Evolutionary conservation across 352 stramenopile genomes (phyloP).

Genomic region (Blastocystis sp.): DNA sequence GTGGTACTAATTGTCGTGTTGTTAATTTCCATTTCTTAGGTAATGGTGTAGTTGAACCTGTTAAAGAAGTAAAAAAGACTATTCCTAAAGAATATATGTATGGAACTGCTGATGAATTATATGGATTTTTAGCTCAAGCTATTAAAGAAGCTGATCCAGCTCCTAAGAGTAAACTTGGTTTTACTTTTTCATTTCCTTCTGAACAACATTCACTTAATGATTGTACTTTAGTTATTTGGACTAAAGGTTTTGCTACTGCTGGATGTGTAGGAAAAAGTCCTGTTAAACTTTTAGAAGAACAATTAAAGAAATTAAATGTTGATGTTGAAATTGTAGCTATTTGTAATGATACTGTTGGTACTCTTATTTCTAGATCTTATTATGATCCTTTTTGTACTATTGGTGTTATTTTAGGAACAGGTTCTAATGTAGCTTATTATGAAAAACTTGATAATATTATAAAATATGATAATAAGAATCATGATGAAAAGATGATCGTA

Average conservation of each 20-base stretch:
- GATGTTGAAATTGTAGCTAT: conserved; percentile 40
- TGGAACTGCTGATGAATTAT: conserved; percentile 30
- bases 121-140: conserved; percentile 26
- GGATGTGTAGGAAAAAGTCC: conserved; percentile 42
- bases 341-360: conserved; percentile 46
- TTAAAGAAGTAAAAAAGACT: conserved; percentile 27
- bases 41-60: conserved; percentile 19
- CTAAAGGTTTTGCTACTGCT: conserved; percentile 41
- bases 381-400: conserved; percentile 38
- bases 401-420: conserved; percentile 45
- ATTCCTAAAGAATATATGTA: conserved; percentile 20
- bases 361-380: conserved; percentile 42
- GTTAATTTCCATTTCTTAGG: conserved; percentile 13
- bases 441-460: conserved; percentile 41
- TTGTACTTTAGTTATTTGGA: conserved; percentile 43
- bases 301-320: conserved; percentile 31
- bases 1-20: conserved; percentile 21
- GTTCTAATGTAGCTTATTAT: conserved; percentile 45
- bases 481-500: conserved; percentile 42
- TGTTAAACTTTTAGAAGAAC: conserved; percentile 38
- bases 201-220: conserved; percentile 40
- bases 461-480: conserved; percentile 34
- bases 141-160: conserved; percentile 1
- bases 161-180: conserved; percentile 37
- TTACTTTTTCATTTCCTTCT: conserved; percentile 45